phyloP scores from a whole-genome alignment of 768 basidiomycete species.

The Clavaria fumosa region DNA sequence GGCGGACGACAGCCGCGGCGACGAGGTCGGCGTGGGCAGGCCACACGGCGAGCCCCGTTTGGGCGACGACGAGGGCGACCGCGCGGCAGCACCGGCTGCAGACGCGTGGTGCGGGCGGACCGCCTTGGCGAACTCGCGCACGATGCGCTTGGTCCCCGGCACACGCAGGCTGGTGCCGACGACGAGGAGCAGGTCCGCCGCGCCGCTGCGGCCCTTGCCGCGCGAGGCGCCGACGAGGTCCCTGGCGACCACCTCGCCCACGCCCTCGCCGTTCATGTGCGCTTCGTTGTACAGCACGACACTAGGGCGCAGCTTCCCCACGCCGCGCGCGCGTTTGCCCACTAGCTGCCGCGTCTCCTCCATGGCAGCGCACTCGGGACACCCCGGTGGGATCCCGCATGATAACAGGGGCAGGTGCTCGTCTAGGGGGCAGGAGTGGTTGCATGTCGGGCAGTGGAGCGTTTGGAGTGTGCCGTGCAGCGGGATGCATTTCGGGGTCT shows the following conservation, averaged over 20 bases:
- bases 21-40: constrained; percentile 30
- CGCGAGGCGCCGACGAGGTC: constrained; percentile 62
- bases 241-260: constrained; percentile 68
- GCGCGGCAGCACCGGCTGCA: constrained; percentile 20
- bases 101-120: constrained; percentile 36
- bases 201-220: constrained; percentile 53
- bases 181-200: constrained; percentile 76
- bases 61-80: too few relatives aligned
- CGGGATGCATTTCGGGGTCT: constrained; percentile 72
- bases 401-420: constrained; percentile 44
- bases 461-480: constrained; percentile 74
- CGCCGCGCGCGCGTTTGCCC: constrained; percentile 65
- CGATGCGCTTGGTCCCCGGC: constrained; percentile 84
- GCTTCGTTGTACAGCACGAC: constrained; percentile 86
- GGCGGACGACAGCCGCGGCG: constrained; percentile 27
- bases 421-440: constrained; percentile 49
- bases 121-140: constrained; percentile 75
- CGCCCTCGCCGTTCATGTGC: constrained; percentile 76
- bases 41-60: too few relatives aligned
- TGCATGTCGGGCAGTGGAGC: constrained; percentile 73
- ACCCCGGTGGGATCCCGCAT: constrained; percentile 51
- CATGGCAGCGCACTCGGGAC: constrained; percentile 62
- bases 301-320: constrained; percentile 70
- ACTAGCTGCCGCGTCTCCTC: constrained; percentile 55
- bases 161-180: constrained; percentile 84